Evolutionary conservation across 768 basidiomycete species (phyloP).

Genomic region (Trametes villosa): DNA sequence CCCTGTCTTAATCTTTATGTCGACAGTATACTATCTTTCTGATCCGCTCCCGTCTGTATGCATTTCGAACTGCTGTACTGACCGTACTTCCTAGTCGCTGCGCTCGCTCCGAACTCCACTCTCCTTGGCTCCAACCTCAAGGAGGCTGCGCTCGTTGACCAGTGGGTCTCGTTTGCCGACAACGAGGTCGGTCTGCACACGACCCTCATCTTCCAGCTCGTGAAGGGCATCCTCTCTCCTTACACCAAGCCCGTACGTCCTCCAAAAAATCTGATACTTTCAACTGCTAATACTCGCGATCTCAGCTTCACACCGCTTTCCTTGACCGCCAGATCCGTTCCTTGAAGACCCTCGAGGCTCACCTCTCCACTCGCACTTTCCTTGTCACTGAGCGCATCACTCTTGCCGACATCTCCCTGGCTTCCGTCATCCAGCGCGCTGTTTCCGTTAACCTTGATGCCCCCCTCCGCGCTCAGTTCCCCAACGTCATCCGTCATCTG

Average conservation of each 20-base stretch:
- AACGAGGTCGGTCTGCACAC: constrained; percentile 55
- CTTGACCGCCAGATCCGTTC: constrained; percentile 58
- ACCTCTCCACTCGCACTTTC: constrained; percentile 83
- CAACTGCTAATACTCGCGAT: neutral
- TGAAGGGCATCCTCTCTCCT: constrained; percentile 53
- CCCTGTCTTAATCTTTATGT: constrained; percentile 66
- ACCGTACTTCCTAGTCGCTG: constrained; percentile 59
- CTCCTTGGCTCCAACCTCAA: constrained; percentile 70
- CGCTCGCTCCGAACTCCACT: constrained; percentile 73
- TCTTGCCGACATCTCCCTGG: constrained; percentile 83
- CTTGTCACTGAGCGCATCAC: constrained; percentile 95
- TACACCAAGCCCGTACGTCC: constrained; percentile 83
- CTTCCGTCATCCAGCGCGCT: constrained; percentile 57
- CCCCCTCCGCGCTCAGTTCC: constrained; percentile 62
- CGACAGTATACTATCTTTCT: constrained; percentile 38
- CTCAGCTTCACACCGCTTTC: constrained; percentile 60
- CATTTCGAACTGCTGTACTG: constrained; percentile 23
- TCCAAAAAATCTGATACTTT: neutral
- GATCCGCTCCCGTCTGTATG: constrained; percentile 30
- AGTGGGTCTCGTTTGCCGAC: constrained; percentile 83
- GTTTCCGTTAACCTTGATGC: constrained; percentile 68
- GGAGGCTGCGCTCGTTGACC: constrained; percentile 78
- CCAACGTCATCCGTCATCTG: constrained; percentile 81
- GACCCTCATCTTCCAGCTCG: constrained; percentile 45
- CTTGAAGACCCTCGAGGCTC: constrained; percentile 69